phyloP scores from a whole-genome alignment of 805 yeast genomes.

The Teunomyces kruisii region DNA sequence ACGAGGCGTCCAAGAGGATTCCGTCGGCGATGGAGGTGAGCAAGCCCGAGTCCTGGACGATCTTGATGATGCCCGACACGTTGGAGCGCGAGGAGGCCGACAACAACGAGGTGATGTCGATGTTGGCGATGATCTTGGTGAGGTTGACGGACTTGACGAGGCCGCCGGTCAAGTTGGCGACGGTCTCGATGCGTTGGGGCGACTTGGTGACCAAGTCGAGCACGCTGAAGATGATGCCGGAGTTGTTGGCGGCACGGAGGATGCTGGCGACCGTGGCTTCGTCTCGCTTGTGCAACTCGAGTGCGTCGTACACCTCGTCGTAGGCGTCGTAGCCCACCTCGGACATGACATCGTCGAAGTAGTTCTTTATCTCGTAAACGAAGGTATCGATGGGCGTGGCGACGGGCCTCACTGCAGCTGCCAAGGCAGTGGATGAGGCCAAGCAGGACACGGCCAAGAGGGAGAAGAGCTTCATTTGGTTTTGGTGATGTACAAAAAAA shows the following conservation, averaged over 20 bases:
- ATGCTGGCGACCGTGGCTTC: constrained; percentile 23
- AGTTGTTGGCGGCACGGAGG: constrained; percentile 24
- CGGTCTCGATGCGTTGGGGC: constrained; percentile 23
- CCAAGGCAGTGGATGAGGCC: constrained; percentile 6
- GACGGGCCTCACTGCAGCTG: constrained; percentile 9
- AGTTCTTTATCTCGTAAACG: constrained; percentile 16
- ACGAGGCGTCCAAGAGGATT: constrained; percentile 31
- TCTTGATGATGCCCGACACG: constrained; percentile 20
- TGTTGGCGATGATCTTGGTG: constrained; percentile 3
- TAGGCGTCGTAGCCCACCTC: constrained; percentile 7
- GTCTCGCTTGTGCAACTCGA: constrained; percentile 19
- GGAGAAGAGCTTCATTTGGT: constrained; percentile 13
- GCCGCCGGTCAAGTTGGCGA: constrained; percentile 33
- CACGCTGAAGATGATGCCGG: constrained; percentile 34
- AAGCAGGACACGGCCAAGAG: constrained; percentile 3
- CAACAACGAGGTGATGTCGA: not conserved
- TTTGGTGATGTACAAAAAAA: too few species aligned
- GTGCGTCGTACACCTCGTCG: not conserved
- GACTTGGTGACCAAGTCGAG: constrained; percentile 35
- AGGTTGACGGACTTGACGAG: constrained; percentile 11
- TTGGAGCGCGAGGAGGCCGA: constrained; percentile 13
- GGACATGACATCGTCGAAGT: constrained; percentile 3
- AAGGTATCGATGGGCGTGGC: constrained; percentile 21
- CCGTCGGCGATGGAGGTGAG: constrained; percentile 36
- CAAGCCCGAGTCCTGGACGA: constrained; percentile 35